A percentile compares a stretch with the other conserved stretches of the same genome.
Evolutionary conservation across 2,329 filamentous ascomycete species (phyloP).

Genomic region (Colletotrichum orbiculare): DNA sequence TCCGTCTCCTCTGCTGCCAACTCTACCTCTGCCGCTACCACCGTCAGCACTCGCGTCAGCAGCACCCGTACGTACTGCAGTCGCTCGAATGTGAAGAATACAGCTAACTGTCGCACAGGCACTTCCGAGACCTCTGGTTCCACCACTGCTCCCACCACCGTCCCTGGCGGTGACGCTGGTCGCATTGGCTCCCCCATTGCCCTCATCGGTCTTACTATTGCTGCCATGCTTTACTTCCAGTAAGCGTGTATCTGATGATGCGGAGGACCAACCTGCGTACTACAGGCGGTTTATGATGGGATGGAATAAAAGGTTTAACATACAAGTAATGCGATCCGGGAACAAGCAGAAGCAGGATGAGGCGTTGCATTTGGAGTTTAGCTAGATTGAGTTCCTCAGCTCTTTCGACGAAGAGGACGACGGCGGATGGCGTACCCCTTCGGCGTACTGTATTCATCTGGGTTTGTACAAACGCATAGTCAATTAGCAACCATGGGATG

Average conservation of each 20-base stretch:
- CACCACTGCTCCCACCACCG: conserved; percentile 48
- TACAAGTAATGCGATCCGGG: conserved; percentile 34
- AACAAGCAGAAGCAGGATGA: conserved; percentile 29
- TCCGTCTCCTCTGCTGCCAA: conserved; percentile 31
- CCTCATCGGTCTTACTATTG: conserved; percentile 51
- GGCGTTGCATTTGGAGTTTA: conserved; percentile 29
- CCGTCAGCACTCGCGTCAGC: conserved; percentile 32
- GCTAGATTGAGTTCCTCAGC: conserved; percentile 23
- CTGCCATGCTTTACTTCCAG: conserved; percentile 55
- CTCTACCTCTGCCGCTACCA: conserved; percentile 27
- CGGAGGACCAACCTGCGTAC: conserved; percentile 1
- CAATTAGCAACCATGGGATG: conserved; percentile 15
- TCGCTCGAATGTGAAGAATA: neutral
- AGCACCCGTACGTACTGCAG: conserved; percentile 28
- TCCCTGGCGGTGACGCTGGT: conserved; percentile 39
- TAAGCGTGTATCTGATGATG: conserved; percentile 40
- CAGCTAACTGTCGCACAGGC: conserved; percentile 31
- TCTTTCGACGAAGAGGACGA: conserved; percentile 11
- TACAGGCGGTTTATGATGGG: conserved; percentile 31
- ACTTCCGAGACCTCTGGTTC: conserved; percentile 43
- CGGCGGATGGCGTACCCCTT: conserved; percentile 13
- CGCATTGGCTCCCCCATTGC: conserved; percentile 52
- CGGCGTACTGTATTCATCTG: conserved; percentile 11
- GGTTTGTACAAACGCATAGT: conserved; percentile 23
- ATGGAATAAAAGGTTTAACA: conserved; percentile 31